Conservation (phyloP, 1,139 yeast species). For the Debaryomycetaceae sp. region DNA sequence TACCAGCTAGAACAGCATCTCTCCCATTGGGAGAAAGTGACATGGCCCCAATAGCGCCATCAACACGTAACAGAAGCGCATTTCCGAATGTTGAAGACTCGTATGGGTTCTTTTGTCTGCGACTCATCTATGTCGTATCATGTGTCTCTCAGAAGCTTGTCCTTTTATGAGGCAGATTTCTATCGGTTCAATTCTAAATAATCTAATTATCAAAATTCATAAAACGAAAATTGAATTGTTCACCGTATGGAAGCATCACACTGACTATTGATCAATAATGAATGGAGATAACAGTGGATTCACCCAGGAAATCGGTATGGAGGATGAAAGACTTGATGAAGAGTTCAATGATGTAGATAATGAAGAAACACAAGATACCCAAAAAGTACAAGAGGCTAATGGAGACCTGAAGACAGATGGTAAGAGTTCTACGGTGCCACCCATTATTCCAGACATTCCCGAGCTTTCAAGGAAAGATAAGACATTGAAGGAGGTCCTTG, state of each 20-base stretch:
- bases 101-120: constrained; percentile 15
- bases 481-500: constrained; percentile 78
- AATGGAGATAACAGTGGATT: constrained; percentile 1
- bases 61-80: constrained; percentile 78
- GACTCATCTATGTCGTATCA: constrained; percentile 4
- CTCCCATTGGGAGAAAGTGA: constrained; percentile 89
- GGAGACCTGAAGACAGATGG: constrained; percentile 4
- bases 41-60: constrained; percentile 92
- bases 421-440: constrained; percentile 3
- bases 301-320: constrained; percentile 6
- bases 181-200: neutral
- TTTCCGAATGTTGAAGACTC: constrained; percentile 67
- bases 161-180: neutral
- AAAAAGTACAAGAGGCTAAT: neutral
- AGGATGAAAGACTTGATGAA: constrained; percentile 30
- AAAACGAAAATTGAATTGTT: neutral
- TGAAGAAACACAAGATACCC: constrained; percentile 4
- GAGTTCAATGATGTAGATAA: constrained; percentile 18
- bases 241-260: no score
- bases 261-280: neutral
- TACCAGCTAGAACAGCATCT: constrained; percentile 89
- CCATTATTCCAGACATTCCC: constrained; percentile 51
- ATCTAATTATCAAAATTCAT: neutral
- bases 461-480: constrained; percentile 81
- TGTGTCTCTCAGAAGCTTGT: no score